Conservation (phyloP, 768 basidiomycete species). For the Lactarius quietus region DNA sequence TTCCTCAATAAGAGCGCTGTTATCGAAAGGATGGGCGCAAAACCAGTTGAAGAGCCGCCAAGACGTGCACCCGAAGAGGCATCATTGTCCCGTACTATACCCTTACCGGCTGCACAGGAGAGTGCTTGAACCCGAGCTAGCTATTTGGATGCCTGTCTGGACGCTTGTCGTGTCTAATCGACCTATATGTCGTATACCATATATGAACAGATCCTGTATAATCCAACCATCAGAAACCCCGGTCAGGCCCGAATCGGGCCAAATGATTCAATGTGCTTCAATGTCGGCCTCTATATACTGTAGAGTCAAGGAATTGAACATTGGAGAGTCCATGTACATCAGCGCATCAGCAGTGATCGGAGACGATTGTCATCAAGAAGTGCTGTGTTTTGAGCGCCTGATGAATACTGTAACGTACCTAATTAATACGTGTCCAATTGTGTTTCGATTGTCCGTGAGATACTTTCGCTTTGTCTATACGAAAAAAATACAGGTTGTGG, state of each 20-base stretch:
- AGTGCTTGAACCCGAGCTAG: constrained; percentile 1
- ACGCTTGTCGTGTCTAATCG: no score
- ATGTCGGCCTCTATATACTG: background rate
- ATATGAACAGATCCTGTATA: background rate
- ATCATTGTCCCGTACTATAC: constrained; percentile 11
- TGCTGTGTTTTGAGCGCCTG: background rate
- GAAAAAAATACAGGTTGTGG: background rate
- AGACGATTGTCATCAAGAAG: background rate
- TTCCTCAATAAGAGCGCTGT: constrained; percentile 60
- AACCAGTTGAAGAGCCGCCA: constrained; percentile 29
- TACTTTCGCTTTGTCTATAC: background rate
- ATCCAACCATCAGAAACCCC: background rate
- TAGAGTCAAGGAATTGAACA: background rate
- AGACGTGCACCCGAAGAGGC: constrained; percentile 3
- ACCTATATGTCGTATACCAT: background rate
- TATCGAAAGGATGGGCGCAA: constrained; percentile 63
- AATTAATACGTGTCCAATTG: background rate
- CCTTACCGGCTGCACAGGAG: background rate
- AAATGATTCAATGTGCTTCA: background rate
- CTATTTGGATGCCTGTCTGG: background rate
- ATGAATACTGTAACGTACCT: background rate
- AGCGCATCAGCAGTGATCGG: background rate
- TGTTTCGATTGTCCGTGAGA: background rate
- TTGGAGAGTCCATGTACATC: no score
- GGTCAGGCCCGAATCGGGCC: background rate